Conservation (phyloP, 306 rosid genomes). For the Trifolium subterraneum region DNA sequence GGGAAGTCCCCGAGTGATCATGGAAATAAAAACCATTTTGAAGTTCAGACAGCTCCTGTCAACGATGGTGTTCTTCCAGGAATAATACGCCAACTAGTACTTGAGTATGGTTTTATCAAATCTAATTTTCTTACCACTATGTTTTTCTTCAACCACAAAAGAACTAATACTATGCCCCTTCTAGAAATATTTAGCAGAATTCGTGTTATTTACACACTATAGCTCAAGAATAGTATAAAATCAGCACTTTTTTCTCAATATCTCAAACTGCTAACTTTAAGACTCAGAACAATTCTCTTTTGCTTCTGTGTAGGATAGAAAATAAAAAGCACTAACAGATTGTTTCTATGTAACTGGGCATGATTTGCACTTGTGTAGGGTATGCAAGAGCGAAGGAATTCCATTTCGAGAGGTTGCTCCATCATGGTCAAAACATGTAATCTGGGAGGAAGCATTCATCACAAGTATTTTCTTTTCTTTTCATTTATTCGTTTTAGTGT, state of each 20-base stretch:
- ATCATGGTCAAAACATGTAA: conserved; percentile 68
- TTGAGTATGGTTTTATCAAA: conserved; percentile 61
- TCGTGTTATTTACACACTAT: conserved; percentile 1
- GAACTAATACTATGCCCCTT: not conserved
- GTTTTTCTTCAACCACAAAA: conserved; percentile 18
- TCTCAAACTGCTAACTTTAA: conserved; percentile 5
- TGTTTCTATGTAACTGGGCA: conserved; percentile 21
- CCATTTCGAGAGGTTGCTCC: conserved; percentile 83
- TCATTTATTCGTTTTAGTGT: conserved; percentile 14
- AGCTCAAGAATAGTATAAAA: too few relatives aligned
- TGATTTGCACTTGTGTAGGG: conserved; percentile 49
- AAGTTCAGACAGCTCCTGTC: conserved; percentile 87
- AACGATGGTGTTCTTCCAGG: conserved; percentile 84
- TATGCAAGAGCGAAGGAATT: conserved; percentile 74
- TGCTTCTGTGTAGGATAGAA: conserved; percentile 28
- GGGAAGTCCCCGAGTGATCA: conserved; percentile 31
- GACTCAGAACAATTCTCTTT: conserved; percentile 1
- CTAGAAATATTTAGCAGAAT: conserved; percentile 1
- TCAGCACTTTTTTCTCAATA: too few relatives aligned
- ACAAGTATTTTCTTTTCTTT: conserved; percentile 61
- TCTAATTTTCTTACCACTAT: not conserved
- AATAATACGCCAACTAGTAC: conserved; percentile 73
- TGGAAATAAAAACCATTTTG: conserved; percentile 54
- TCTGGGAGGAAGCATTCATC: conserved; percentile 89
- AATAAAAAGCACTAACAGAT: too few relatives aligned